Conservation (phyloP, 129 eudicot genomes). For the Artemisia argyi region DNA sequence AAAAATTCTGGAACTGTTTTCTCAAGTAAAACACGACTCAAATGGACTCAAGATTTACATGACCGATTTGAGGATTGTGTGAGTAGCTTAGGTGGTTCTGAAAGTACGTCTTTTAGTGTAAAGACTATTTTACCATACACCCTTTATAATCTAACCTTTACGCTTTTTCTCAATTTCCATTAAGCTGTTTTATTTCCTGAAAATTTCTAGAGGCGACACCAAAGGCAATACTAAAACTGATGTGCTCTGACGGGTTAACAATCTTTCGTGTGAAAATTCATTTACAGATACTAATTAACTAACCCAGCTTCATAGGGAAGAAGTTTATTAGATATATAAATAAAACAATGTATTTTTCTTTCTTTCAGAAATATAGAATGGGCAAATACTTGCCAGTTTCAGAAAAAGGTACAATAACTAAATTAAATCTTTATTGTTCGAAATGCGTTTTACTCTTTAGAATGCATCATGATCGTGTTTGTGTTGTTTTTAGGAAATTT, state of each 20-base stretch:
- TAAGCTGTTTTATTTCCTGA: not conserved
- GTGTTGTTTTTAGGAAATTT: constrained; percentile 38
- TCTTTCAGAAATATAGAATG: constrained; percentile 72
- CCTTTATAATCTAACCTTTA: not conserved
- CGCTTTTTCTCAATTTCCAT: not conserved
- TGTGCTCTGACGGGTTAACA: constrained; percentile 84
- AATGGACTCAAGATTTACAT: constrained; percentile 97
- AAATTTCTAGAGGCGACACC: constrained; percentile 80
- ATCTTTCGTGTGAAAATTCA: constrained; percentile 95
- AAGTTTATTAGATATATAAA: constrained; percentile 6
- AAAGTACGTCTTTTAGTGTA: constrained; percentile 48
- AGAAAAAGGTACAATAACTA: constrained; percentile 57
- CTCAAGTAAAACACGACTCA: constrained; percentile 72
- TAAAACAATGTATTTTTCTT: not conserved
- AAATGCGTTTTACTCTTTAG: not conserved
- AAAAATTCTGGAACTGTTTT: constrained; percentile 33
- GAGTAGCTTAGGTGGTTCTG: constrained; percentile 83
- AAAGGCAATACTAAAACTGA: constrained; percentile 79
- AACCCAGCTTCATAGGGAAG: too few relatives aligned
- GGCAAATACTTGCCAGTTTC: constrained; percentile 76
- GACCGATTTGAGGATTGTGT: constrained; percentile 94
- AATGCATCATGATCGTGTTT: constrained; percentile 3
- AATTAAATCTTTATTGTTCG: not conserved
- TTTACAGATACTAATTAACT: constrained; percentile 58
- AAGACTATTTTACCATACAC: not conserved